Conservation (phyloP, 2,329 filamentous ascomycete species). For the Microcyclosporella mali region DNA sequence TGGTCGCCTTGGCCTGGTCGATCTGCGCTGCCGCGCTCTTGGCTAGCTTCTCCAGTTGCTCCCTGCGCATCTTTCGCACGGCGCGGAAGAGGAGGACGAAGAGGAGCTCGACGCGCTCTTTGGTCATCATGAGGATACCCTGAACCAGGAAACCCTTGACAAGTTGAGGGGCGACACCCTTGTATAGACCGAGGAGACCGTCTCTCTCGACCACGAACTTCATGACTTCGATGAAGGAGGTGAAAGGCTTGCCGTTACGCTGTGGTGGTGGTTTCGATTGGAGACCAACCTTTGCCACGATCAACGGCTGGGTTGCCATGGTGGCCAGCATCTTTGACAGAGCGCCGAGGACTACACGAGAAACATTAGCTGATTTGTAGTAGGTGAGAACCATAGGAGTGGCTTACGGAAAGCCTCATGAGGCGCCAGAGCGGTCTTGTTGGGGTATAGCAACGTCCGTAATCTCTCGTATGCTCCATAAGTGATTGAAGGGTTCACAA, state of each 20-base stretch:
- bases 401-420: conserved; percentile 86
- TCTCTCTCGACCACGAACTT: conserved; percentile 86
- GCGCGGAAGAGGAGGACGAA: conserved; percentile 85
- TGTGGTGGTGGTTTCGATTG: conserved; percentile 85
- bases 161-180: conserved; percentile 92
- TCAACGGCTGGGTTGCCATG: conserved; percentile 85
- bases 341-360: conserved; percentile 83
- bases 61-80: conserved; percentile 61
- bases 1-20: conserved; percentile 39
- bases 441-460: conserved; percentile 69
- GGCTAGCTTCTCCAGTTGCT: conserved; percentile 63
- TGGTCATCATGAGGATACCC: conserved; percentile 97
- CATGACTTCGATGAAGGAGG: conserved; percentile 92
- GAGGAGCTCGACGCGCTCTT: conserved; percentile 85
- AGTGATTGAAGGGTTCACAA: conserved; percentile 94
- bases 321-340: conserved; percentile 91
- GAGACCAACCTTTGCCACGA: conserved; percentile 94
- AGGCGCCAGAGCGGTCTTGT: conserved; percentile 66
- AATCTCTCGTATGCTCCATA: conserved; percentile 94
- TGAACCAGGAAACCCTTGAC: conserved; percentile 90
- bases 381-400: not conserved
- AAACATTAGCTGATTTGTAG: not conserved
- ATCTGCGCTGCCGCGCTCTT: conserved; percentile 54
- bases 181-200: conserved; percentile 78
- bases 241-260: conserved; percentile 84